Evolutionary conservation across 2,329 filamentous ascomycete species (phyloP).

Genomic region (Cordyceps farinosa): DNA sequence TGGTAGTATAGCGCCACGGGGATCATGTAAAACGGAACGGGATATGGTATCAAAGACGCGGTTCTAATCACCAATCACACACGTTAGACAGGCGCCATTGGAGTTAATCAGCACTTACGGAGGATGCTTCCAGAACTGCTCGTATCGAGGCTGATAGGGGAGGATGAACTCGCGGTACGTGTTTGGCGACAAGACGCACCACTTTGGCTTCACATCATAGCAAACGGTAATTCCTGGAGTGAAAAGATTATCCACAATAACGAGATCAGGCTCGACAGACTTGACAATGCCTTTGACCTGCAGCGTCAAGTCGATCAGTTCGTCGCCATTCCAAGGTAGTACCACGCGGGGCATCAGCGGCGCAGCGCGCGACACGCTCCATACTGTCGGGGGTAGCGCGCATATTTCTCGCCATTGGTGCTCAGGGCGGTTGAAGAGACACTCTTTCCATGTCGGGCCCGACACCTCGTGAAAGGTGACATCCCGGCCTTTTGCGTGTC

Average conservation of each 20-base stretch:
- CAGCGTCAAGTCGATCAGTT: constrained; percentile 12
- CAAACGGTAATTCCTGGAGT: constrained; percentile 17
- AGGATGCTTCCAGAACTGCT: constrained; percentile 14
- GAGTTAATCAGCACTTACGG: not conserved
- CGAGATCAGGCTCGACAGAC: constrained; percentile 11
- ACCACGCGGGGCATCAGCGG: constrained; percentile 8
- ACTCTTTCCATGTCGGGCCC: constrained; percentile 4
- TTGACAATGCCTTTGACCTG: constrained; percentile 6
- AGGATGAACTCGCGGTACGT: constrained; percentile 18
- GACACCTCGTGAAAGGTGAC: constrained; percentile 15
- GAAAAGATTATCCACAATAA: constrained; percentile 19
- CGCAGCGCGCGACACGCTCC: constrained; percentile 8
- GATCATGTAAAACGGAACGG: constrained; percentile 7
- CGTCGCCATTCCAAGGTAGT: constrained; percentile 13
- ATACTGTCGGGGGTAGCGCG: not conserved
- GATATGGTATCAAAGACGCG: constrained; percentile 2
- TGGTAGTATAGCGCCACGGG: constrained; percentile 1
- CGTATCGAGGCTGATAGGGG: constrained; percentile 10
- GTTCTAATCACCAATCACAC: not conserved
- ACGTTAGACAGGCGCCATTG: too few species aligned
- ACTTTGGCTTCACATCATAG: constrained; percentile 6
- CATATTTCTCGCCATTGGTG: not conserved
- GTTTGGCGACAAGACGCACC: constrained; percentile 18
- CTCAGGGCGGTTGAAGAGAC: constrained; percentile 14
- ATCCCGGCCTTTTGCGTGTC: too few species aligned